Conservation (phyloP, 345 rosid species). For the Populus euphratica region DNA sequence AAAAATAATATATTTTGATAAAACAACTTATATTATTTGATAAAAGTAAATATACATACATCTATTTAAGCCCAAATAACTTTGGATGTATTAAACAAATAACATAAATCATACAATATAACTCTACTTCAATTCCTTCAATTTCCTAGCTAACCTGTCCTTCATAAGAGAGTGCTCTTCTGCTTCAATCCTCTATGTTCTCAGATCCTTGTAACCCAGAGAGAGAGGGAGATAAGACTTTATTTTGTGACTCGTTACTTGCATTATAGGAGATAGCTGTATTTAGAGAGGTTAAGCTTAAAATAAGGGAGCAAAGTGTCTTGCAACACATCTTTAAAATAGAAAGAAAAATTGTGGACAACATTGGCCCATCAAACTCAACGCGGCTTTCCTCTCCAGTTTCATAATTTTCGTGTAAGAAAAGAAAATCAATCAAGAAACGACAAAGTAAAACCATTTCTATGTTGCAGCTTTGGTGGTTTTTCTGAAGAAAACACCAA, state of each 20-base stretch:
- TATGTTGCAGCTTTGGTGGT: neutral
- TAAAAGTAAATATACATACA: too few relatives aligned
- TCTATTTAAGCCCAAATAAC: too few relatives aligned
- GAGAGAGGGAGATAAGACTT: neutral
- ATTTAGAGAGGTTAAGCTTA: constrained; percentile 33
- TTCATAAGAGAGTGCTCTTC: too few relatives aligned
- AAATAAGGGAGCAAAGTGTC: constrained; percentile 34
- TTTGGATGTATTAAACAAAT: too few relatives aligned
- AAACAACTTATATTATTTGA: too few relatives aligned
- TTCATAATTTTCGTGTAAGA: constrained; percentile 1
- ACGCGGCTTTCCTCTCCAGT: neutral
- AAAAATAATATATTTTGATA: too few relatives aligned
- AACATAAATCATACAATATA: too few relatives aligned
- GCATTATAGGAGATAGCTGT: neutral
- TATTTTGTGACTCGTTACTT: neutral
- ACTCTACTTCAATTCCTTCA: too few relatives aligned
- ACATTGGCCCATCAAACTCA: constrained; percentile 10
- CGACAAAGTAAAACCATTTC: neutral
- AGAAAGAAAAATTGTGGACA: constrained; percentile 20
- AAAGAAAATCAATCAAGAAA: neutral
- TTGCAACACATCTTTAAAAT: constrained; percentile 16
- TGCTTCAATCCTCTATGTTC: too few relatives aligned
- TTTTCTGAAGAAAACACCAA: neutral
- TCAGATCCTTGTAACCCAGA: too few relatives aligned
- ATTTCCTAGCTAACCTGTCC: too few relatives aligned